Evolutionary conservation across 352 stramenopile species (phyloP).

Genomic region (Phytophthora megakarya): DNA sequence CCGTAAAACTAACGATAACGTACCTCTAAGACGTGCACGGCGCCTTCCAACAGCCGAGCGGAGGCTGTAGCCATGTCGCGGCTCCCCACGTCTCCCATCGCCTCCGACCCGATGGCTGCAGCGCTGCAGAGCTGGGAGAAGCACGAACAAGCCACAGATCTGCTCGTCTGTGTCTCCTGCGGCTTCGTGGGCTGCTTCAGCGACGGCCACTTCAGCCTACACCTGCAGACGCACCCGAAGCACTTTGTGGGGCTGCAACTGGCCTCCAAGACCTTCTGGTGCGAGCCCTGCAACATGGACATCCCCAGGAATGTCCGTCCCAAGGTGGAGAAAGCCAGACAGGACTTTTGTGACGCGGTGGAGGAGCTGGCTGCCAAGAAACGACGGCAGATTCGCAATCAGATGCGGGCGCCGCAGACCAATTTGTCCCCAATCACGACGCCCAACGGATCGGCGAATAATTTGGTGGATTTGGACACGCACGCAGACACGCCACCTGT

Average conservation of each 20-base stretch:
- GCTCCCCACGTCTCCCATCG: background rate
- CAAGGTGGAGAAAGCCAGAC: slow-evolving; percentile 47
- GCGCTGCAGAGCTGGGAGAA: slow-evolving; percentile 42
- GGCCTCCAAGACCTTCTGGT: slow-evolving; percentile 62
- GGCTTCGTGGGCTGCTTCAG: slow-evolving; percentile 64
- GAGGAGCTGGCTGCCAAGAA: slow-evolving; percentile 61
- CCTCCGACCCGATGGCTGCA: background rate
- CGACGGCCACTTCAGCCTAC: slow-evolving; percentile 54
- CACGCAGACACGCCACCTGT: slow-evolving; percentile 18
- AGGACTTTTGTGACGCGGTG: slow-evolving; percentile 44
- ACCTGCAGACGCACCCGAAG: slow-evolving; percentile 58
- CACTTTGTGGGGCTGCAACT: slow-evolving; percentile 65
- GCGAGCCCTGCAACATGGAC: slow-evolving; percentile 53
- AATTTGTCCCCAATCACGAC: slow-evolving; percentile 27
- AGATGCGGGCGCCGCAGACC: slow-evolving; percentile 15
- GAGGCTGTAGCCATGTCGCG: background rate
- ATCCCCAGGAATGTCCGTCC: slow-evolving; percentile 35
- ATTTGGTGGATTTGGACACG: slow-evolving; percentile 16
- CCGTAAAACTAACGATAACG: background rate
- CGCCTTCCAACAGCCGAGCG: background rate
- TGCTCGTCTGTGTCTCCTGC: slow-evolving; percentile 65
- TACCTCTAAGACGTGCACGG: slow-evolving; percentile 11
- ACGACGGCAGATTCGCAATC: slow-evolving; percentile 40
- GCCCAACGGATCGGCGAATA: slow-evolving; percentile 26
- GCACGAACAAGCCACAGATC: slow-evolving; percentile 38